These are phyloP conservation scores for Melaleuca quinquenervia DNA, from an alignment of 345 rosid species.

Conservation along the genomic window DNA sequence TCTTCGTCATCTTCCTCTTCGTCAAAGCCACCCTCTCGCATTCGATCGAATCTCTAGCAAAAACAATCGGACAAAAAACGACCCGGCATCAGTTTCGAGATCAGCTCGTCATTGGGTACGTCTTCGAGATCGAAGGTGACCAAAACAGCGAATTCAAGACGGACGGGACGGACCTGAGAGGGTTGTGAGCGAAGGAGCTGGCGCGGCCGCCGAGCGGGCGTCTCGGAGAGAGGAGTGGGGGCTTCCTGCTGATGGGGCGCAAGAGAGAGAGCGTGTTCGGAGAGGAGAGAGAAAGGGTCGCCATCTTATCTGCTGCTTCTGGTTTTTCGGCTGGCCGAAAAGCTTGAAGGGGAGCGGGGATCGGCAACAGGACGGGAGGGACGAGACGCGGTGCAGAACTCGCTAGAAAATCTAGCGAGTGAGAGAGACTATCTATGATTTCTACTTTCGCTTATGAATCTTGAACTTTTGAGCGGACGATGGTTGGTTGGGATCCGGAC, in stretches of 20 bases:
- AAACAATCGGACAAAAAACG: neutral
- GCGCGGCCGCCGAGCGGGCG: conserved; percentile 4
- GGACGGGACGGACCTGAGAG: conserved; percentile 32
- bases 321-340: neutral
- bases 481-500: too few relatives aligned
- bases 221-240: conserved; percentile 4
- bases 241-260: neutral
- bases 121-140: neutral
- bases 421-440: too few relatives aligned
- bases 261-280: conserved; percentile 19
- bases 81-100: neutral
- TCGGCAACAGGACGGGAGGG: neutral
- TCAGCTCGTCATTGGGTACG: neutral
- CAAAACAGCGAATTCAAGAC: neutral
- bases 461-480: too few relatives aligned
- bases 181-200: conserved; percentile 30
- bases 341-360: neutral
- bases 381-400: neutral
- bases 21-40: conserved; percentile 9
- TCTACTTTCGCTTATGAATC: too few relatives aligned
- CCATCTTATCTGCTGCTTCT: neutral
- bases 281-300: conserved; percentile 7
- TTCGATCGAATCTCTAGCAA: conserved; percentile 22
- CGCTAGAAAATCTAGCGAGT: neutral
- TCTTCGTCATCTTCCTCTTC: conserved; percentile 17